Conservation (phyloP, 176 grass and related monocot genomes). For the Themeda triandra region DNA sequence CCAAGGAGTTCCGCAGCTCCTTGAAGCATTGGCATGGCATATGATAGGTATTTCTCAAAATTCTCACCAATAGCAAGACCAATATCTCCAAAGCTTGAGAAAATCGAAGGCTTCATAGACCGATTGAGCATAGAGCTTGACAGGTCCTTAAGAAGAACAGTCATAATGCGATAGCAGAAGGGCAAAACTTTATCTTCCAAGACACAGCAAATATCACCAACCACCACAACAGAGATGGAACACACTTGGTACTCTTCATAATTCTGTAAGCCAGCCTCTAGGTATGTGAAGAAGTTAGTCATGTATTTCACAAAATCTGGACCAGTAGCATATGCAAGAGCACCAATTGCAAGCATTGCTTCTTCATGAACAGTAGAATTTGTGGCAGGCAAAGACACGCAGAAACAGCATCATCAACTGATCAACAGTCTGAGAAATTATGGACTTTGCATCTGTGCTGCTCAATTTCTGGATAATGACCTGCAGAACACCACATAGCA, state of each 20-base stretch:
- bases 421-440: conserved; percentile 69
- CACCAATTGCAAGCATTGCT: conserved; percentile 90
- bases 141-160: conserved; percentile 80
- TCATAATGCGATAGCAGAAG: conserved; percentile 87
- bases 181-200: conserved; percentile 84
- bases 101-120: conserved; percentile 80
- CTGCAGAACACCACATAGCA: conserved; percentile 82
- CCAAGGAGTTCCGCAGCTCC: conserved; percentile 65
- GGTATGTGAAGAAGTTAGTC: conserved; percentile 72
- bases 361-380: conserved; percentile 88
- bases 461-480: conserved; percentile 91
- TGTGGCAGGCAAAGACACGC: conserved; percentile 70
- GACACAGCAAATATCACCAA: conserved; percentile 83
- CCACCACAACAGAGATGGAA: conserved; percentile 79
- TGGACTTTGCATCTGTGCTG: conserved; percentile 58
- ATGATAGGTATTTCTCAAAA: conserved; percentile 90
- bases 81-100: conserved; percentile 85
- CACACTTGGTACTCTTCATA: conserved; percentile 93
- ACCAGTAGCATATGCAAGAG: conserved; percentile 90
- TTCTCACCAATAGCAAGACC: conserved; percentile 87
- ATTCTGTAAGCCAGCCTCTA: conserved; percentile 83
- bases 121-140: conserved; percentile 77
- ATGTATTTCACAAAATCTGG: conserved; percentile 84
- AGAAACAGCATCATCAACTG: conserved; percentile 88
- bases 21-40: conserved; percentile 82